Percentiles rank a stretch among this genome's conserved stretches.
These are phyloP conservation scores for peach (Prunus persica) DNA, from an alignment of 306 rosid species.

Conservation along the genomic window DNA sequence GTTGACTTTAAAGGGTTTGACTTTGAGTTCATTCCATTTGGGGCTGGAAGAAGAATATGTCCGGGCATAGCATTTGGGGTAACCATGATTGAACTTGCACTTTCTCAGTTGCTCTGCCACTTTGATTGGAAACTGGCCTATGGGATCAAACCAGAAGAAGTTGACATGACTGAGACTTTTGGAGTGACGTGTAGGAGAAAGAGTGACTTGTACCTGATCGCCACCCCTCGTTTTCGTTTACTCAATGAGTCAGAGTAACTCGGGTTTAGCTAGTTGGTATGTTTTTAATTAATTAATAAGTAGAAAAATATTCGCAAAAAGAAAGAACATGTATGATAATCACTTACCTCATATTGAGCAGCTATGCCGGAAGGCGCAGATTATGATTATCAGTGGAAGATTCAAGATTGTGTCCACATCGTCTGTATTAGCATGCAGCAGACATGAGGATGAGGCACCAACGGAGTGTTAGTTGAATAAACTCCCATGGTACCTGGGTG, in stretches of 20 bases:
- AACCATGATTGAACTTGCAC: background rate
- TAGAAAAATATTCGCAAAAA: no score
- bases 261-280: background rate
- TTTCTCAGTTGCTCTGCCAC: background rate
- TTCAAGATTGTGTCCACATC: no score
- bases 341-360: no score
- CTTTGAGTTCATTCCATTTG: slow-evolving; percentile 5
- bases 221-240: background rate
- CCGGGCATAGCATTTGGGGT: background rate
- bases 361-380: no score
- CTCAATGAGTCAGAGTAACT: background rate
- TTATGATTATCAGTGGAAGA: no score
- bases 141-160: background rate
- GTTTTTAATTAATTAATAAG: no score
- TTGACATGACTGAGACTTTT: background rate
- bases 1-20: background rate
- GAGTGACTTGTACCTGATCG: background rate
- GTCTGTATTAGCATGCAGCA: no score
- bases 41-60: slow-evolving; percentile 23
- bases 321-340: no score
- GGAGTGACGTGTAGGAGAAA: background rate
- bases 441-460: no score
- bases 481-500: rapidly evolving
- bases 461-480: no score
- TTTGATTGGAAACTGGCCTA: background rate